These are phyloP conservation scores for Amphicarpaea edgeworthii DNA, from an alignment of 306 rosid genomes.

Conservation along the genomic window DNA sequence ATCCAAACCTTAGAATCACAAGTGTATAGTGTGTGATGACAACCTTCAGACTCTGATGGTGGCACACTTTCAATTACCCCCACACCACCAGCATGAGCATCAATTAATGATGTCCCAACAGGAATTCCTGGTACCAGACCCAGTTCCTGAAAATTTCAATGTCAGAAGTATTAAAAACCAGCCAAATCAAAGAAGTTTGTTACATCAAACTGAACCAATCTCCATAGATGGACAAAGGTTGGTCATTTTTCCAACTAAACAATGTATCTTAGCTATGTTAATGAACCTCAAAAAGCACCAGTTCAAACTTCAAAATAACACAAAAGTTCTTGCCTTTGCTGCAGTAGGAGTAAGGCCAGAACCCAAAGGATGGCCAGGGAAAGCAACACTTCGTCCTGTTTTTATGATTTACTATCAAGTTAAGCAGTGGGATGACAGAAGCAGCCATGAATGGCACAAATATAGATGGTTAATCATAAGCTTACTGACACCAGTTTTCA, in stretches of 20 bases:
- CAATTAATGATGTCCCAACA: constrained; percentile 92
- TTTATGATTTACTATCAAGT: constrained; percentile 56
- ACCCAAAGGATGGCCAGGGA: constrained; percentile 97
- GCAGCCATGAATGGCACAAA: constrained; percentile 32
- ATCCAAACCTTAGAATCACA: constrained; percentile 36
- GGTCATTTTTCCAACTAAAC: constrained; percentile 46
- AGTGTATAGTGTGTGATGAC: constrained; percentile 32
- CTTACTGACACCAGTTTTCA: constrained; percentile 34
- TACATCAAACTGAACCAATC: constrained; percentile 49
- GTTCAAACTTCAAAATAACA: constrained; percentile 62
- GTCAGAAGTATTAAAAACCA: constrained; percentile 26
- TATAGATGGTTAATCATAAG: constrained; percentile 18
- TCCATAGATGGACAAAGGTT: constrained; percentile 36
- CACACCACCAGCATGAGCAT: constrained; percentile 99
- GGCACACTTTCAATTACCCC: constrained; percentile 92
- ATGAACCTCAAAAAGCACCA: constrained; percentile 56
- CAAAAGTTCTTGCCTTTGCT: constrained; percentile 81
- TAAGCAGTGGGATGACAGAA: constrained; percentile 45
- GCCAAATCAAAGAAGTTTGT: constrained; percentile 3
- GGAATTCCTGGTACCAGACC: constrained; percentile 89
- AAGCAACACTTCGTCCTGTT: constrained; percentile 98
- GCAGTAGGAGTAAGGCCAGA: constrained; percentile 91
- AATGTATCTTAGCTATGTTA: constrained; percentile 45
- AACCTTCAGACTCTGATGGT: constrained; percentile 65
- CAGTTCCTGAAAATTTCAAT: constrained; percentile 77